Percentiles rank a stretch among this genome's conserved stretches.
phyloP scores from a whole-genome alignment of 768 basidiomycete genomes.

The Pleurotus tuber-regium region DNA sequence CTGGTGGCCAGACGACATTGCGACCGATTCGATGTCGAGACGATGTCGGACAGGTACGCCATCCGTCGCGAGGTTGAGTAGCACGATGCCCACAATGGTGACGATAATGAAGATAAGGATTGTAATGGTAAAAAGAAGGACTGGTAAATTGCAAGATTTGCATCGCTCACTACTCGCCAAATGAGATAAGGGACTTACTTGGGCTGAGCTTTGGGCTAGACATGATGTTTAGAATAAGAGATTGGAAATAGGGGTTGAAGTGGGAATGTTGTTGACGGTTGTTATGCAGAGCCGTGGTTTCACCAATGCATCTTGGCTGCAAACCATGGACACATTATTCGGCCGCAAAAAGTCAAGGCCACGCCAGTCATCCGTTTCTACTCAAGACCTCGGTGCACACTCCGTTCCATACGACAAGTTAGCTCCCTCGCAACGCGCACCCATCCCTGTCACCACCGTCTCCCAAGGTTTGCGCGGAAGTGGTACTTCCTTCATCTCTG shows the following conservation, averaged over 20 bases:
- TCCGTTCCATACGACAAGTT: constrained; percentile 76
- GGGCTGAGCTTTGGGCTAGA: background rate
- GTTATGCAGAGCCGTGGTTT: background rate
- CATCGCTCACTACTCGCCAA: too few species aligned
- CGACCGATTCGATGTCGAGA: constrained; percentile 3
- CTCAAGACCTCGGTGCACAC: constrained; percentile 58
- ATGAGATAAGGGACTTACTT: background rate
- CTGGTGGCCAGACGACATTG: background rate
- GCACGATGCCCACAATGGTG: constrained; percentile 7
- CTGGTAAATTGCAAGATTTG: background rate
- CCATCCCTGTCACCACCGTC: constrained; percentile 52
- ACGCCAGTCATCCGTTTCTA: constrained; percentile 61
- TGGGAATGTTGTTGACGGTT: background rate
- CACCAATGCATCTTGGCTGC: too few species aligned
- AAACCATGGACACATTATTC: constrained; percentile 67
- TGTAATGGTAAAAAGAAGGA: constrained; percentile 6
- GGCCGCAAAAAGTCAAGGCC: constrained; percentile 60
- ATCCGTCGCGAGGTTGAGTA: constrained; percentile 1
- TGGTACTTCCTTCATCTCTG: constrained; percentile 51
- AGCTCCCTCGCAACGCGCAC: constrained; percentile 53
- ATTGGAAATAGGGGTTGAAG: background rate
- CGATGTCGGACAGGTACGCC: background rate
- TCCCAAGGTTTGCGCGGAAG: constrained; percentile 52
- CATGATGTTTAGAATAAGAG: background rate
- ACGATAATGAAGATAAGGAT: constrained; percentile 7